These are phyloP conservation scores for Ceratobasidium sp. DNA, from an alignment of 1,284 basidiomycete genomes.

Conservation along the genomic window DNA sequence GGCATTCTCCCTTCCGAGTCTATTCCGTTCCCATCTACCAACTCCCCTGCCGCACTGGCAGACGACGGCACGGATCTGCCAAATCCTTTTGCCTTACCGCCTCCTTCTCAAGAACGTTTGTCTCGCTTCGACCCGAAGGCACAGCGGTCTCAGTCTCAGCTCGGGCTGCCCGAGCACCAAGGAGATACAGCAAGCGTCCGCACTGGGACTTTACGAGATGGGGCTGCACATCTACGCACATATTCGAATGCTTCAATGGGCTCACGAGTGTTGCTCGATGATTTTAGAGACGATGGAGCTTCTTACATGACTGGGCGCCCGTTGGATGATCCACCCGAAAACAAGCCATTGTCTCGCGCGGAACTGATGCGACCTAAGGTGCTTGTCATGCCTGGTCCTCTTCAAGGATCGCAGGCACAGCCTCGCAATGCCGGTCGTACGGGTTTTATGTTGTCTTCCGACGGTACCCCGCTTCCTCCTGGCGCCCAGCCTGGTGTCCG, in stretches of 20 bases:
- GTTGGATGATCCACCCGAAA: constrained; percentile 25
- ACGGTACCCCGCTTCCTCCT: constrained; percentile 74
- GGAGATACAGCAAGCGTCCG: constrained; percentile 17
- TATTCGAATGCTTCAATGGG: constrained; percentile 58
- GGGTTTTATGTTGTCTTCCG: constrained; percentile 68
- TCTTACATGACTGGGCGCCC: constrained; percentile 43
- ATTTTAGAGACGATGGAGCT: constrained; percentile 58
- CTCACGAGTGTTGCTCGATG: constrained; percentile 64
- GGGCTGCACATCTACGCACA: constrained; percentile 49
- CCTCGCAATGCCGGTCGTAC: constrained; percentile 35
- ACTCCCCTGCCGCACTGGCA: constrained; percentile 27
- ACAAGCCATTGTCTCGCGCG: constrained; percentile 56
- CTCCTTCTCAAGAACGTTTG: constrained; percentile 43
- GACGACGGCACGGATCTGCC: constrained; percentile 40
- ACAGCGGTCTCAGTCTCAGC: constrained; percentile 40
- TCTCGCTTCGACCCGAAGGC: constrained; percentile 50
- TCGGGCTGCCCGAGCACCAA: constrained; percentile 6
- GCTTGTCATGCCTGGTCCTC: constrained; percentile 84
- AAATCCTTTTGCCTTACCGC: constrained; percentile 48
- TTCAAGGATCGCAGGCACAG: constrained; percentile 60
- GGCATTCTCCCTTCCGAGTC: constrained; percentile 41
- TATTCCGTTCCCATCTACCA: constrained; percentile 38
- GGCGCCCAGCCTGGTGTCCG: constrained; percentile 68
- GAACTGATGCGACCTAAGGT: constrained; percentile 83
- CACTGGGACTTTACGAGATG: constrained; percentile 35